A percentile compares a stretch with the other conserved stretches of the same genome.
Conservation (phyloP, 352 stramenopile genomes). For the Globisporangium acanthophoron region DNA sequence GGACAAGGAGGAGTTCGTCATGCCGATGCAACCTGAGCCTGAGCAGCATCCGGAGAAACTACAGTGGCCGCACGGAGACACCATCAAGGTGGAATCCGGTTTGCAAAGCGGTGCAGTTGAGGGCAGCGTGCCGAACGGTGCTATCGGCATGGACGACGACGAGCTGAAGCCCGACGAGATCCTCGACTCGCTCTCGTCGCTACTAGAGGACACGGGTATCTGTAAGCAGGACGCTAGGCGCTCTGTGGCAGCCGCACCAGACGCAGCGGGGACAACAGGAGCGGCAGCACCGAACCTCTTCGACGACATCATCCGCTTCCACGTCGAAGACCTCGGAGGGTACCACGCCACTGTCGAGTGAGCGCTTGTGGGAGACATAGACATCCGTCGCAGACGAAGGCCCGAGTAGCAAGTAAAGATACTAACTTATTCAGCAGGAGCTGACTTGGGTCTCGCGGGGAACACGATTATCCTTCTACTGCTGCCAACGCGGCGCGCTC, state of each 20-base stretch:
- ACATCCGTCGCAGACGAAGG: no score
- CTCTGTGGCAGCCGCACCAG: background rate
- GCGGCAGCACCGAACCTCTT: slow-evolving; percentile 18
- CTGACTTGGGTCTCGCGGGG: background rate
- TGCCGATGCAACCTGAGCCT: background rate
- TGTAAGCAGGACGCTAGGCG: slow-evolving; percentile 1
- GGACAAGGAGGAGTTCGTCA: background rate
- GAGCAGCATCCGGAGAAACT: background rate
- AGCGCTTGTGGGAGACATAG: background rate
- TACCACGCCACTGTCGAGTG: slow-evolving; percentile 1
- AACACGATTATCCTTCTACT: no score
- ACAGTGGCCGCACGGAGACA: background rate
- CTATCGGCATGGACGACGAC: background rate
- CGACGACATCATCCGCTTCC: slow-evolving; percentile 40
- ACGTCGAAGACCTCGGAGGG: slow-evolving; percentile 27
- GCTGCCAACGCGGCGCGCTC: no score
- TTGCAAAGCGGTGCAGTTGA: background rate
- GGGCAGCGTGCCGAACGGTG: background rate
- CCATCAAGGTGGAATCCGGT: background rate
- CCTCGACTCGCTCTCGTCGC: slow-evolving; percentile 24
- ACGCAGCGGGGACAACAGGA: background rate
- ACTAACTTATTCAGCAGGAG: slow-evolving; percentile 2
- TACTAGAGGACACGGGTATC: slow-evolving; percentile 27
- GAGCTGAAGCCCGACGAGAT: slow-evolving; percentile 18
- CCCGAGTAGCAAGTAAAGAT: background rate